Evolutionary conservation across 768 basidiomycete genomes (phyloP), one percentile per base, ranked within the genome.

Genomic region (Psilocybe cyanescens): DNA sequence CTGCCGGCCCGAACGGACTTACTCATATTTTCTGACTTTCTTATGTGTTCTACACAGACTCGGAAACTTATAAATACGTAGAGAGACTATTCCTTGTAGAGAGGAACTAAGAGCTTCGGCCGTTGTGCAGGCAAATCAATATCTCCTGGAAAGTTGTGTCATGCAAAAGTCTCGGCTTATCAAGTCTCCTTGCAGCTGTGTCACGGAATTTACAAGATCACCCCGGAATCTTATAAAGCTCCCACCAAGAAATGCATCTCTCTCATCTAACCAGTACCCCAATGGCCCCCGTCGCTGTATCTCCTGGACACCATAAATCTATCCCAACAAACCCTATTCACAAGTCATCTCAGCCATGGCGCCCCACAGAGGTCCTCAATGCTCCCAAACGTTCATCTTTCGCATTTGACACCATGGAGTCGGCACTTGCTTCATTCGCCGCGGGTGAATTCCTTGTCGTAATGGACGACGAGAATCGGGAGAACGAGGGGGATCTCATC

Each of bases 401-500:
- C 69, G 69, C 83, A 0, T 96, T 99, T 67, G 95, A 98, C 69
- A 60, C 86, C 0, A 86, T 99, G 64, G 86, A 92, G 61, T 89
- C 87, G 14, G 94, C 96, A 0, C 74, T 98, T 29, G 83, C 74
- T 4, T 91, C 92, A 2, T 92, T 95, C 70, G 79, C 78, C 2
- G 80, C 80, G 3, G 96, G 96, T 1, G 93, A 97, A 71, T 95
- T 98, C 65, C 81, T 99, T 57, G 92, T 99, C 1, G 97, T 99
- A 5, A 95, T 98, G 91, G 97, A 99, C 73, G 97, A 99, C 75
- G 93, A 97, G 76, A 81, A 82, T 65, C 81, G 97, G 61, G 97
- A 99, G 78, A 99, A 99, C 72, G 97, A 99, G 72, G 97, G 97
- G 2, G 97, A 99, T 74, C 78, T 99, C 60, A 94, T 98, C 71